A percentile compares a stretch with the other conserved stretches of the same genome.
phyloP scores from a whole-genome alignment of 2,329 filamentous ascomycete species.

The Aspergillus sp. region DNA sequence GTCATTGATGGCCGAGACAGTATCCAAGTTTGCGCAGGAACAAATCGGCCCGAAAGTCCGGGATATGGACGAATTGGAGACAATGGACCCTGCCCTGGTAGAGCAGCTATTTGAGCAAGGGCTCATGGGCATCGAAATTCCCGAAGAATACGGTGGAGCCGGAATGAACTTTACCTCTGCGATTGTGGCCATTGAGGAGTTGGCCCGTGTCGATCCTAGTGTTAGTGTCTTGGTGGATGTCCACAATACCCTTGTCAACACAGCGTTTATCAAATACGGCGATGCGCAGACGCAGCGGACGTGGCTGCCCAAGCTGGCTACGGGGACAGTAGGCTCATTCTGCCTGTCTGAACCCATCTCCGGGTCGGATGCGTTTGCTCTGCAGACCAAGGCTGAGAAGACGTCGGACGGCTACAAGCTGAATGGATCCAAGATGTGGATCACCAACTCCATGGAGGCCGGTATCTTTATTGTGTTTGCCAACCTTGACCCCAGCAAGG shows the following conservation, averaged over 20 bases:
- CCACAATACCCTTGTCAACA: slow-evolving; percentile 98
- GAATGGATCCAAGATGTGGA: slow-evolving; percentile 98
- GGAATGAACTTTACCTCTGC: slow-evolving; percentile 99
- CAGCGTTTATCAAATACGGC: slow-evolving; percentile 83
- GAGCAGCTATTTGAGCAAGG: slow-evolving; percentile 97
- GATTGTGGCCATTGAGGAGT: slow-evolving; percentile 95
- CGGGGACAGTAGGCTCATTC: slow-evolving; percentile 86
- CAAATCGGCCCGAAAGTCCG: slow-evolving; percentile 87
- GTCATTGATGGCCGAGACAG: slow-evolving; percentile 82
- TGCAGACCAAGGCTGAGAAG: slow-evolving; percentile 87
- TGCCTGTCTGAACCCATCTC: slow-evolving; percentile 91
- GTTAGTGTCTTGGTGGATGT: slow-evolving; percentile 96
- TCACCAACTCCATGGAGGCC: slow-evolving; percentile 95
- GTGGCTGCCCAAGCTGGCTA: slow-evolving; percentile 88
- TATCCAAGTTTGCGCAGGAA: slow-evolving; percentile 88
- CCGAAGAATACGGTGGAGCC: slow-evolving; percentile 93
- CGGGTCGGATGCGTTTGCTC: slow-evolving; percentile 92
- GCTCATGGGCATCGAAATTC: slow-evolving; percentile 95
- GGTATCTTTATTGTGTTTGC: slow-evolving; percentile 97
- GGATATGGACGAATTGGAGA: slow-evolving; percentile 96
- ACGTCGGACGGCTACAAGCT: slow-evolving; percentile 83
- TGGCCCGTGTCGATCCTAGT: slow-evolving; percentile 90
- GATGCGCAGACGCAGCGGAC: slow-evolving; percentile 77
- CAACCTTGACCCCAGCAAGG: slow-evolving; percentile 88
- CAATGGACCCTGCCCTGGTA: slow-evolving; percentile 85